A percentile compares a stretch with the other conserved stretches of the same genome.
Conservation (phyloP, 169 alveolate genomes). For the Cryptosporidium sp. region DNA sequence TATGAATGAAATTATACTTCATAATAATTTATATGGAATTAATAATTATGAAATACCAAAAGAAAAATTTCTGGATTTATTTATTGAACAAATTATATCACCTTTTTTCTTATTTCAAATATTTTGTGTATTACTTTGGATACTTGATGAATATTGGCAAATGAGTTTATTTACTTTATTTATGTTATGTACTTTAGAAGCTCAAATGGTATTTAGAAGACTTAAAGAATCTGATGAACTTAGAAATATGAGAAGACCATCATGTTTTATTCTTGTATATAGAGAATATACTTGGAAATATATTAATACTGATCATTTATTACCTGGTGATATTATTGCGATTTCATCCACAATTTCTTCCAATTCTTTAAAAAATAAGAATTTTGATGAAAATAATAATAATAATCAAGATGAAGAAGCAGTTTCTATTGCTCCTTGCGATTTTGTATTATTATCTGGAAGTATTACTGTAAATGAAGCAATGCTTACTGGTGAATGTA, state of each 20-base stretch:
- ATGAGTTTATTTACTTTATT: slow-evolving; percentile 90
- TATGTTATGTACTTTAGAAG: slow-evolving; percentile 88
- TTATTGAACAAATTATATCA: slow-evolving; percentile 93
- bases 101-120: slow-evolving; percentile 97
- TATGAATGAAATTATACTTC: not conserved
- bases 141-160: slow-evolving; percentile 96
- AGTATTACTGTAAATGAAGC: slow-evolving; percentile 90
- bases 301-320: slow-evolving; percentile 87
- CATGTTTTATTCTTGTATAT: slow-evolving; percentile 87
- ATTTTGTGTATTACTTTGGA: slow-evolving; percentile 94
- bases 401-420: slow-evolving; percentile 74
- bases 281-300: slow-evolving; percentile 91
- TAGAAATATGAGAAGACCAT: slow-evolving; percentile 90
- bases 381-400: slow-evolving; percentile 26
- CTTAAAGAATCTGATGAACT: slow-evolving; percentile 82
- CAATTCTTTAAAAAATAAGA: not conserved
- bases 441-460: slow-evolving; percentile 84
- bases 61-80: slow-evolving; percentile 90
- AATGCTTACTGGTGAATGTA: slow-evolving; percentile 91
- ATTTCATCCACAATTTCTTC: slow-evolving; percentile 23
- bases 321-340: slow-evolving; percentile 94
- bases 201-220: slow-evolving; percentile 86
- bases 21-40: slow-evolving; percentile 85
- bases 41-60: slow-evolving; percentile 93
- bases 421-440: slow-evolving; percentile 81